Conservation (phyloP, 2,329 filamentous ascomycete genomes). For the Penicillium brevicompactum region DNA sequence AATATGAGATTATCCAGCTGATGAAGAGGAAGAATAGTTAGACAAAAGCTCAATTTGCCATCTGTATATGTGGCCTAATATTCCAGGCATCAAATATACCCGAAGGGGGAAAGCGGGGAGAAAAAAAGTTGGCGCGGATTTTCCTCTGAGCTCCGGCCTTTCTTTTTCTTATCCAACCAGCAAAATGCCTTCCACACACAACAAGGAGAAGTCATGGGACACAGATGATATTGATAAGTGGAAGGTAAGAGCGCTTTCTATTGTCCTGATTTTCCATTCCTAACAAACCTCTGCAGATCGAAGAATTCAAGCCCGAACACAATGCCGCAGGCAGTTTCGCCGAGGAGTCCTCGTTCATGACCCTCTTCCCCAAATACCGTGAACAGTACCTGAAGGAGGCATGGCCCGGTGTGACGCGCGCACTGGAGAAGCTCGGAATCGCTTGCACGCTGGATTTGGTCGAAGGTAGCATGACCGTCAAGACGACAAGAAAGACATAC, state of each 20-base stretch:
- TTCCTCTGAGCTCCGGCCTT: conserved; percentile 21
- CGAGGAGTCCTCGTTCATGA: conserved; percentile 86
- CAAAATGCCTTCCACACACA: conserved; percentile 83
- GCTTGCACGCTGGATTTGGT: conserved; percentile 92
- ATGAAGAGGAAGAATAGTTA: no score
- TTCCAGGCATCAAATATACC: conserved; percentile 11
- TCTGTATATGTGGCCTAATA: background rate
- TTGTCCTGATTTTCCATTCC: background rate
- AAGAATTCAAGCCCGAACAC: conserved; percentile 81
- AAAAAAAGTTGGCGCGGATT: conserved; percentile 31
- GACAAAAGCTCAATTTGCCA: no score
- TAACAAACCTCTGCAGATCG: conserved; percentile 56
- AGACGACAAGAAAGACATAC: conserved; percentile 87
- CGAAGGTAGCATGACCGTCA: conserved; percentile 94
- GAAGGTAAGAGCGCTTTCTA: conserved; percentile 60
- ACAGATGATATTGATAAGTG: conserved; percentile 97
- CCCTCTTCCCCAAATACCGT: conserved; percentile 91
- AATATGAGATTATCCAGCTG: no score
- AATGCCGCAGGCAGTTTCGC: conserved; percentile 83
- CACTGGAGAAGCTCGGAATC: conserved; percentile 84
- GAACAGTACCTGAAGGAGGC: conserved; percentile 90
- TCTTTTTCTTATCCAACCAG: conserved; percentile 13
- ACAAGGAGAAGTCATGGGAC: conserved; percentile 91
- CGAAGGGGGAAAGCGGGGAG: conserved; percentile 25
- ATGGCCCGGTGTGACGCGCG: conserved; percentile 87